Base-by-base conservation (phyloP, 2,329 filamentous ascomycete genomes). In the Monilinia polystroma region DNA sequence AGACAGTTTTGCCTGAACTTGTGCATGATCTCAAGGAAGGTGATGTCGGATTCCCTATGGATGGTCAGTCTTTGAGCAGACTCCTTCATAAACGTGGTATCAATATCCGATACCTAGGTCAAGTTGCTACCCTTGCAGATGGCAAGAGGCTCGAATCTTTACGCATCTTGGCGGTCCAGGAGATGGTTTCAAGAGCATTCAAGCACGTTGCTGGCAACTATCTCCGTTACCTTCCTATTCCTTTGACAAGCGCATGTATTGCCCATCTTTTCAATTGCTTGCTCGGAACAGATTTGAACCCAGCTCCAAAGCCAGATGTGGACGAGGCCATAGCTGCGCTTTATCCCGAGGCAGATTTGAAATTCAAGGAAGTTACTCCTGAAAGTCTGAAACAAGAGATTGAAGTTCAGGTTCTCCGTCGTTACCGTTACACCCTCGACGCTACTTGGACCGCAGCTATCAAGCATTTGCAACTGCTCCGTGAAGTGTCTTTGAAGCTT, bases 31-130 rank as follows among this genome's bases (percentile, higher is more conserved):
- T 99, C 67, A 90, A 90, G 76, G 92, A 96, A 71, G 93, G 92
- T 8, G 94, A 99, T 72, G 90, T 97, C 72, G 95, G 94, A 74
- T 98, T 98, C 82, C 95, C 95, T 16, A 97, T 98, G 92, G 96
- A 99, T 74, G 95, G 95, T n/a, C 87, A 91, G 75, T 97, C 94
- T 26, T 83, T 99, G 67, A 92, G 90, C 74, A 88, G 89, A 71
- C 85, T 97, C 63, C 84, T 99, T 76, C 95, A 99, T 82, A 97
- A 97, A 83, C 91, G 94, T 53, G 95, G 95, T 80, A 93, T 99
- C 81, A 99, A 99, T 81, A 85, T 98, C 70, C 87, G 96, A 75
- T 99, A 99, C 78, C 84, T 98, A n/a, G 95, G 95, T 71, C 90
- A 88, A 78, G 80, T 99, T 69, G 90, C 92, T 16, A 82, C 85